Evolutionary conservation across 108 stramenopile genomes (phyloP).

Genomic region (Fragilariopsis cylindrus): DNA sequence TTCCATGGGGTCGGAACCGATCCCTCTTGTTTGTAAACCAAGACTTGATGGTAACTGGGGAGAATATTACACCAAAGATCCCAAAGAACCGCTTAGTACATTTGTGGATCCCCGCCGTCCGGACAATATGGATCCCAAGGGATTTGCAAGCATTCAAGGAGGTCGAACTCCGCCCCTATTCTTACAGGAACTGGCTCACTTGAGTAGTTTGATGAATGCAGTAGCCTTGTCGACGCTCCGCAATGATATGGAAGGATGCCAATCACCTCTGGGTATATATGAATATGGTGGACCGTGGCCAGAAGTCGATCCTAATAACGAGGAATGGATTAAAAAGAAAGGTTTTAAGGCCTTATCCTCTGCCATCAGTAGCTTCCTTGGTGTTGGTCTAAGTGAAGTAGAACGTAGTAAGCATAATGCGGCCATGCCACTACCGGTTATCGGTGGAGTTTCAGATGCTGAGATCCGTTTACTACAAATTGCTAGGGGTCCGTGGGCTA

Average conservation of each 20-base stretch:
- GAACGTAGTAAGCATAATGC: conserved; percentile 65
- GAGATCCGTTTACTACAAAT: conserved; percentile 70
- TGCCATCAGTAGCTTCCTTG: conserved; percentile 37
- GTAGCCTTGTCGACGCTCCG: conserved; percentile 74
- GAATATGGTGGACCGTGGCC: conserved; percentile 61
- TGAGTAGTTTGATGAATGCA: conserved; percentile 59
- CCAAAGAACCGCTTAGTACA: neutral
- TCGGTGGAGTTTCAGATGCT: conserved; percentile 72
- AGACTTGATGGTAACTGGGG: conserved; percentile 66
- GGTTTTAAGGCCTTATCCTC: neutral
- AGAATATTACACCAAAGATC: conserved; percentile 12
- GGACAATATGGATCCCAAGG: conserved; percentile 26
- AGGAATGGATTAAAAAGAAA: neutral
- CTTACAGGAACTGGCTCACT: conserved; percentile 75
- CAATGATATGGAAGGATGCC: conserved; percentile 69
- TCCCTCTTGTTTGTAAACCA: conserved; percentile 46
- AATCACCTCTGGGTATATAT: conserved; percentile 57
- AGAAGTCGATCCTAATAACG: conserved; percentile 61
- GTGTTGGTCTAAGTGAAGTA: conserved; percentile 48
- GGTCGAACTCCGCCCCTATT: conserved; percentile 72
- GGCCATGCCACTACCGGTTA: conserved; percentile 60
- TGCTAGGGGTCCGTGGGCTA: conserved; percentile 71
- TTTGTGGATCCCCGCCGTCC: neutral
- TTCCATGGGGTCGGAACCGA: conserved; percentile 6
- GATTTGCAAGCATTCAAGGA: conserved; percentile 61